Evolutionary conservation across 1,139 yeast species (phyloP).

Genomic region (Hyphopichia pseudoburtonii): DNA sequence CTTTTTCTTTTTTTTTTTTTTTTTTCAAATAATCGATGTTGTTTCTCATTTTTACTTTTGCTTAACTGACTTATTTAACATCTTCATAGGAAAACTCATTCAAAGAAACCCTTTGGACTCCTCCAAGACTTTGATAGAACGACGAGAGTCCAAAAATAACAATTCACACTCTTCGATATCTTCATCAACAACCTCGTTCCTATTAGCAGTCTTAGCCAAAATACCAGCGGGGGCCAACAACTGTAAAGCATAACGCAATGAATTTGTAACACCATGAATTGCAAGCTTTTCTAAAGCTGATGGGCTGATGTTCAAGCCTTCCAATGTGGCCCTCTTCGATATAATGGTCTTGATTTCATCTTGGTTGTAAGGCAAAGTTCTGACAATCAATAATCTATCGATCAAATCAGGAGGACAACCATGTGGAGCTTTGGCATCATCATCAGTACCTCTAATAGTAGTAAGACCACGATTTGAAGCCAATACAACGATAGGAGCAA

Average conservation of each 20-base stretch:
- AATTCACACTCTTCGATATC: conserved; percentile 88
- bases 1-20: no score
- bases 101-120: conserved; percentile 49
- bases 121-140: conserved; percentile 80
- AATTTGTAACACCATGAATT: conserved; percentile 66
- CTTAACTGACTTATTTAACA: not conserved
- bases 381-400: conserved; percentile 86
- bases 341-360: conserved; percentile 84
- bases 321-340: conserved; percentile 76
- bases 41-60: conserved; percentile 3
- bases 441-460: conserved; percentile 86
- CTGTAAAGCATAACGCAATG: conserved; percentile 89
- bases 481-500: conserved; percentile 91
- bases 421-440: conserved; percentile 74
- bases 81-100: conserved; percentile 1
- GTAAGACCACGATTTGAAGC: conserved; percentile 96
- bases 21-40: not conserved
- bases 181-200: conserved; percentile 62
- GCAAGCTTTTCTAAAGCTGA: conserved; percentile 78
- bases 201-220: conserved; percentile 70
- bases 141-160: conserved; percentile 83
- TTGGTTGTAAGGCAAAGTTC: conserved; percentile 81
- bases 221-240: conserved; percentile 88
- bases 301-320: conserved; percentile 59
- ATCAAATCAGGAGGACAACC: conserved; percentile 95